phyloP scores from a whole-genome alignment of 2,329 filamentous ascomycete genomes.

The Penicillium sp. region DNA sequence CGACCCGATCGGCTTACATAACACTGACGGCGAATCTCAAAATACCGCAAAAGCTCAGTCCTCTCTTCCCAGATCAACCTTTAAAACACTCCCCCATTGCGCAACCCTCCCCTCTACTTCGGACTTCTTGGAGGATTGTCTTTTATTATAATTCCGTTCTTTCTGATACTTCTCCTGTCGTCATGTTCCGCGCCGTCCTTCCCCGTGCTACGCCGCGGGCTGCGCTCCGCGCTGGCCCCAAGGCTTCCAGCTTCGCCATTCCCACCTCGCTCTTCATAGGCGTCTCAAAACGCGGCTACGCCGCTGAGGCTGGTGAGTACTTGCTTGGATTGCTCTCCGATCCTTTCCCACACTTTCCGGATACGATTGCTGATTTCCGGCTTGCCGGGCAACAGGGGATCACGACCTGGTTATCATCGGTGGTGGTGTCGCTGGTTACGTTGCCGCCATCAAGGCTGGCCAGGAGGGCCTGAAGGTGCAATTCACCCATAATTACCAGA shows the following conservation, averaged over 20 bases:
- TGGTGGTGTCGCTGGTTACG: conserved; percentile 96
- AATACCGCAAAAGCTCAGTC: conserved; percentile 28
- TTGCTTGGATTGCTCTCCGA: not conserved
- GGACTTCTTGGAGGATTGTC: conserved; percentile 27
- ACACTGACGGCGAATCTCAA: conserved; percentile 17
- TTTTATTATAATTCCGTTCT: conserved; percentile 28
- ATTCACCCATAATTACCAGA: not conserved
- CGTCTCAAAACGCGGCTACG: conserved; percentile 53
- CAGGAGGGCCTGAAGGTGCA: conserved; percentile 91
- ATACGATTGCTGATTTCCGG: conserved; percentile 21
- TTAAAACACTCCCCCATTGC: conserved; percentile 17
- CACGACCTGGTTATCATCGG: conserved; percentile 97
- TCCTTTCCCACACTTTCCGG: conserved; percentile 16
- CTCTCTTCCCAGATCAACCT: conserved; percentile 17
- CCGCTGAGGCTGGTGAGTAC: conserved; percentile 47
- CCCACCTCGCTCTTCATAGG: conserved; percentile 45
- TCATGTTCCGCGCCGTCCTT: conserved; percentile 52
- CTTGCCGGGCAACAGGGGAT: conserved; percentile 58
- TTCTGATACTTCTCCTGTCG: conserved; percentile 25
- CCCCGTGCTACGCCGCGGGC: conserved; percentile 48
- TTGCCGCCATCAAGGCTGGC: conserved; percentile 97
- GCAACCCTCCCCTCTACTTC: conserved; percentile 21
- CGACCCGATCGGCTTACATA: conserved; percentile 22
- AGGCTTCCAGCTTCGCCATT: conserved; percentile 35
- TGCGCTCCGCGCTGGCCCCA: conserved; percentile 37